Percentiles rank a stretch among this genome's conserved stretches.
Evolutionary conservation across 495 filamentous ascomycete genomes (phyloP).

Genomic region (Talaromyces nanjingensis): DNA sequence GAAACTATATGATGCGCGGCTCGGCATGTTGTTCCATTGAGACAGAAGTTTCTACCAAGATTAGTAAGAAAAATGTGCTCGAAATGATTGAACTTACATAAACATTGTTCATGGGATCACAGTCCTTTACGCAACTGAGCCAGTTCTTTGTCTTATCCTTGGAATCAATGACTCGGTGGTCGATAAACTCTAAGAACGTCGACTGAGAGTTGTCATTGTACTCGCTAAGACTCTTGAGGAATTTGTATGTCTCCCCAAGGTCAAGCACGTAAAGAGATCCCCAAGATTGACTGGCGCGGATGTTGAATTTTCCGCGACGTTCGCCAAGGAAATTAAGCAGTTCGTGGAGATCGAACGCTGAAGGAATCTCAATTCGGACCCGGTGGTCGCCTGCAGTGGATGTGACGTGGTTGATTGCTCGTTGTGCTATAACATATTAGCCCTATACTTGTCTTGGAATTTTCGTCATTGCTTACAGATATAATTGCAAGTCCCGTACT

Average conservation of each 20-base stretch:
- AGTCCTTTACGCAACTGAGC: slow-evolving; percentile 40
- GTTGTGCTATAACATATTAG: slow-evolving; percentile 35
- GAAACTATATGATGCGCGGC: slow-evolving; percentile 40
- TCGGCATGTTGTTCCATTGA: slow-evolving; percentile 47
- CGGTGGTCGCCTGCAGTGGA: slow-evolving; percentile 23
- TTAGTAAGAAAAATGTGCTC: background rate
- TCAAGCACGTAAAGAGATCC: slow-evolving; percentile 40
- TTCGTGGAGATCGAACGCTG: slow-evolving; percentile 34
- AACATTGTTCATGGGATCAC: slow-evolving; percentile 36
- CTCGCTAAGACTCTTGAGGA: slow-evolving; percentile 36
- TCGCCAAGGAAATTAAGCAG: slow-evolving; percentile 35
- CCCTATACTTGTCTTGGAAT: background rate
- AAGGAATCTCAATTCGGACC: slow-evolving; percentile 35
- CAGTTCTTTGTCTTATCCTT: slow-evolving; percentile 45
- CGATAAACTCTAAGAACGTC: slow-evolving; percentile 40
- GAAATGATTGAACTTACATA: slow-evolving; percentile 26
- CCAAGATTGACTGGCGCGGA: slow-evolving; percentile 39
- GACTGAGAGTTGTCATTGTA: slow-evolving; percentile 40
- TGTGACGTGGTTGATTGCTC: slow-evolving; percentile 38
- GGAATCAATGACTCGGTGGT: slow-evolving; percentile 40
- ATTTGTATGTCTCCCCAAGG: slow-evolving; percentile 37
- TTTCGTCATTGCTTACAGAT: slow-evolving; percentile 29
- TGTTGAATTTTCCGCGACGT: slow-evolving; percentile 41
- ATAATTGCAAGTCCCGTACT: slow-evolving; percentile 45
- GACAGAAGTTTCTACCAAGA: slow-evolving; percentile 32